Evolutionary conservation across 192 early-diverging fungal genomes (phyloP), one percentile per base, ranked within the genome.

Genomic region (Linnemannia schmuckeri): DNA sequence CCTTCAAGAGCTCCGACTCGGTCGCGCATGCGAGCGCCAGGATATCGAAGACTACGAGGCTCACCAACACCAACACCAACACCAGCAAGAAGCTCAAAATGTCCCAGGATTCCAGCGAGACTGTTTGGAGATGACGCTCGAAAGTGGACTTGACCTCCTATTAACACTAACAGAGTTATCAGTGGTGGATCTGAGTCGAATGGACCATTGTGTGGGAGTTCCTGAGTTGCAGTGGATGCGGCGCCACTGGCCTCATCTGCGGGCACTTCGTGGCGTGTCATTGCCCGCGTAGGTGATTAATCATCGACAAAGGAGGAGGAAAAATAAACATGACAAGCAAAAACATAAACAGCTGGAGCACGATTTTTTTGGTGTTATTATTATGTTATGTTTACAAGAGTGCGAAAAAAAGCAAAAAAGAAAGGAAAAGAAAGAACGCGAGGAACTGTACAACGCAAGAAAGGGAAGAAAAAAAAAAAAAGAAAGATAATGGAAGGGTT

Each of bases 401-500:
- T 20, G n/a, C 1, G 46, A 35, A 40, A 69, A 68, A 77, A 18
- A 63, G 44, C 40, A 68, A 77, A 44, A 37, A 68, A 35, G 22
- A 44, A 47, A 42, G 22, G 27, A 68, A 76, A 66, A 1, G 22
- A 75, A 55, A 35, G 49, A 40, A 54, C n/a, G 44, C 54, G 61
- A 66, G 61, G 61, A 30, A 66, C 61, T 66, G 61, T 66, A 66
- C 61, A 66, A 66, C 61, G 61, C 61, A 66, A 47, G 27, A n/a
- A 52, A 47, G 38, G 40, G 44, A n/a, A 68, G 20, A 77, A 46
- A 77, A 9, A 27, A 38, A 40, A 27, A 38, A 41, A 37, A 33
- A 66, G n/a, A 24, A 52, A 66, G 40, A 38, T 42, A 38, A 66
- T 27, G 24, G 27, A 77, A 68, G 6, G 49, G 30, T 35, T 57